These are phyloP conservation scores for Taphrina populina DNA, from an alignment of 1,139 yeast genomes.

Conservation along the genomic window DNA sequence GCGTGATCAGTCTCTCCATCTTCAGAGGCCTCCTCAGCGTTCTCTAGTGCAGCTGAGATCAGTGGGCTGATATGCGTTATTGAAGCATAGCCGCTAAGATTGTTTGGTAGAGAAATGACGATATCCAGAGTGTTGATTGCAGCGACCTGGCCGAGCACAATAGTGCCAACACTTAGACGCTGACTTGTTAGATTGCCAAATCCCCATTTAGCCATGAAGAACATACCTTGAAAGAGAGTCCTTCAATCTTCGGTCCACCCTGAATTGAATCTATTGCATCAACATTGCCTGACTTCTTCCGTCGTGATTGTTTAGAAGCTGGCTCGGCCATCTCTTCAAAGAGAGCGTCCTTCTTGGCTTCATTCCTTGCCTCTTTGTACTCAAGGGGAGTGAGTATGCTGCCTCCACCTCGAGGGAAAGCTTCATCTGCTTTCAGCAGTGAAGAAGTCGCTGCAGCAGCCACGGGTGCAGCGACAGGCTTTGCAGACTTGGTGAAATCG, in stretches of 20 bases:
- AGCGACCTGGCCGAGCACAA: constrained; percentile 72
- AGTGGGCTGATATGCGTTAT: constrained; percentile 71
- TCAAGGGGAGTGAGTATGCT: constrained; percentile 79
- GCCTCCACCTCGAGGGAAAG: constrained; percentile 92
- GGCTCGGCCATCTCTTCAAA: constrained; percentile 53
- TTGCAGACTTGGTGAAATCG: not conserved
- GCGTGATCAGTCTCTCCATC: constrained; percentile 47
- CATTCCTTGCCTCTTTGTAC: constrained; percentile 86
- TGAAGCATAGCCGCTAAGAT: constrained; percentile 74
- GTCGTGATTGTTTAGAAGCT: constrained; percentile 11
- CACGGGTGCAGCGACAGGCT: not conserved
- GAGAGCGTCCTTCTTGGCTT: constrained; percentile 82
- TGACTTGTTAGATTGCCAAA: not conserved
- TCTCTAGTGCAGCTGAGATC: constrained; percentile 58
- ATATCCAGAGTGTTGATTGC: constrained; percentile 63
- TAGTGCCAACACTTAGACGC: constrained; percentile 54
- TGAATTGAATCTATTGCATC: constrained; percentile 38
- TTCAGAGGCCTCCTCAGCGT: constrained; percentile 52
- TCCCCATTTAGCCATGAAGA: too few species aligned
- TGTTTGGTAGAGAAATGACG: constrained; percentile 75
- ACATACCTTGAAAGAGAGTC: constrained; percentile 60
- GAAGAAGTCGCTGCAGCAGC: constrained; percentile 1
- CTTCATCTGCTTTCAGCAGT: constrained; percentile 48
- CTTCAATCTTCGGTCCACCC: constrained; percentile 53
- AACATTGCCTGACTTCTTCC: constrained; percentile 28